These are phyloP conservation scores for Pleurotus sapidus DNA, from an alignment of 768 basidiomycete genomes.

Conservation along the genomic window DNA sequence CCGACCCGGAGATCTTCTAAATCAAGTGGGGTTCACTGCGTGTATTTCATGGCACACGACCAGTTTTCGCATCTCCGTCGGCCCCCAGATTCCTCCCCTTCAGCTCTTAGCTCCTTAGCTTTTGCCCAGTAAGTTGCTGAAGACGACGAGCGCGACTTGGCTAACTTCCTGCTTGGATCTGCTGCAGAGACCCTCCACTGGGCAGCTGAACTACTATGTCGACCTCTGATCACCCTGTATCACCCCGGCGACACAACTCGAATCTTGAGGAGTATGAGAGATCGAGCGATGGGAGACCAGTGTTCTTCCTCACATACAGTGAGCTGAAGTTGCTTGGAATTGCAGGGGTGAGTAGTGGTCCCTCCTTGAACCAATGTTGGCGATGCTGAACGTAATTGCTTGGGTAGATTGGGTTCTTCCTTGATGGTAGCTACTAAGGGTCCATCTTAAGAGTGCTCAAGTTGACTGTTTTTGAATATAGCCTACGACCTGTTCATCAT, in stretches of 20 bases:
- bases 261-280: slow-evolving; percentile 23
- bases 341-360: slow-evolving; percentile 43
- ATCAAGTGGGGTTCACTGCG: not conserved
- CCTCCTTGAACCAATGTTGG: not conserved
- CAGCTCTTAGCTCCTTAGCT: not conserved
- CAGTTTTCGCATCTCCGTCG: not conserved
- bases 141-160: not conserved
- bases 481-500: slow-evolving; percentile 74
- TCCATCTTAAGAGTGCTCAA: slow-evolving; percentile 37
- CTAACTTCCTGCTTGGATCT: not conserved
- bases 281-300: slow-evolving; percentile 18
- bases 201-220: not conserved
- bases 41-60: slow-evolving; percentile 2
- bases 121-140: not conserved
- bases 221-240: not conserved
- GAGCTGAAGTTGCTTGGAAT: slow-evolving; percentile 64
- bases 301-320: slow-evolving; percentile 29
- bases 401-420: slow-evolving; percentile 63
- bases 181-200: not conserved
- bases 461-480: slow-evolving; percentile 24
- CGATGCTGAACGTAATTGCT: not conserved
- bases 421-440: slow-evolving; percentile 50
- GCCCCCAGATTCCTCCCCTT: not conserved
- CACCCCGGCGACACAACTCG: not conserved
- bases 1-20: not conserved